Evolutionary conservation across 176 grass and related monocot genomes (phyloP), one percentile per base, ranked within the genome.

Genomic region (Avena eriantha): DNA sequence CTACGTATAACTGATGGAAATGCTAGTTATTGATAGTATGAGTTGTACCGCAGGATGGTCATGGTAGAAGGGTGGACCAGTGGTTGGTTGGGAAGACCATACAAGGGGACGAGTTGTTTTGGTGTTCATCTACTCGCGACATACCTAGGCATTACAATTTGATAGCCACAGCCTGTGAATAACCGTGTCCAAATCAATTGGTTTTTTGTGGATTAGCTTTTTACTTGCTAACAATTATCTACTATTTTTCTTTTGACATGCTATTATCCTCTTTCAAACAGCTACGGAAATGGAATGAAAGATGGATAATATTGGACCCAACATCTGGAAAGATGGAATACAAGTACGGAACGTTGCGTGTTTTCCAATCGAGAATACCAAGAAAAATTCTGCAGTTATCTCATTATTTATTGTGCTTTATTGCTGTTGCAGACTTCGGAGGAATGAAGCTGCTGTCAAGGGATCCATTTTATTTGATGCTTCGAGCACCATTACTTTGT

Each of bases 271-370:
- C 53, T 84, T 19, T 91, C 35, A 50, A 85, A 86, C 87, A 98
- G 97, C 29, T 99, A 69, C 79, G 94, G 80, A 99, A 99, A 85
- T 99, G 97, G 97, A 99, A 99, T 13, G 94, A 96, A 67, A 78
- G 97, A 76, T 99, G 97, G 97, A 73, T 97, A 80, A 97, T 99
- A 73, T 86, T 99, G 78, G 97, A 99, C 53, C 97, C 97, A 2
- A 97, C 94, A 4, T 94, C 90, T 55, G 97, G 97, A 66, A 99
- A 95, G 85, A 97, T 99, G 97, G 97, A 99, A 94, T 99, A 99
- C 90, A 99, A 99, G 97, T 99, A 96, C 26, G 68, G 23, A 78
- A 31, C 57, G 55, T 50, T 84, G 8, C 35, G 19, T 69, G 2
- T 89, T 82, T 87, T 54, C 11, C 49, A 54, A 83, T 24, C 11